These are phyloP conservation scores for Colletotrichum paranaense DNA, from an alignment of 2,329 filamentous ascomycete genomes.

Conservation along the genomic window DNA sequence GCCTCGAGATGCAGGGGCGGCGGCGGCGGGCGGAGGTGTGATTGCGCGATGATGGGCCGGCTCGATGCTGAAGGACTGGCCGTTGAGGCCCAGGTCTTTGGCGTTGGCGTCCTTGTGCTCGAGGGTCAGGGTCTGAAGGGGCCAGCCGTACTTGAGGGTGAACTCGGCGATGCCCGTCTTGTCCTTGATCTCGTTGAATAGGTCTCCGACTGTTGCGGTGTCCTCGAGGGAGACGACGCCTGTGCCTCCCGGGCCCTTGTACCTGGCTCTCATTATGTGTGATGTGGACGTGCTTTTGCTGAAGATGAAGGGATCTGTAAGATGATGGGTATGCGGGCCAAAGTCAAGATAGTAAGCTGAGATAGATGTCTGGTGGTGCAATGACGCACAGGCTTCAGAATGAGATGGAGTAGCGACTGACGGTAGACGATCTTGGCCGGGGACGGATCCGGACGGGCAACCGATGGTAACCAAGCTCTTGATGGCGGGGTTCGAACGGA, in stretches of 20 bases:
- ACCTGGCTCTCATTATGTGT: constrained; percentile 74
- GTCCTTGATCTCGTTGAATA: constrained; percentile 70
- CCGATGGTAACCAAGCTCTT: constrained; percentile 6
- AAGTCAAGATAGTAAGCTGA: not conserved
- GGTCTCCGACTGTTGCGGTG: constrained; percentile 71
- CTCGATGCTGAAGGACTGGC: constrained; percentile 63
- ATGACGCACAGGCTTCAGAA: not conserved
- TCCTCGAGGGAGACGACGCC: constrained; percentile 77
- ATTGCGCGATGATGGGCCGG: constrained; percentile 40
- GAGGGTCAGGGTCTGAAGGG: constrained; percentile 76
- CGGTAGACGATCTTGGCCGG: constrained; percentile 12
- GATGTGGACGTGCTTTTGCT: constrained; percentile 9
- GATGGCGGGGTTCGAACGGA: constrained; percentile 16
- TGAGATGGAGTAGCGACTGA: not conserved
- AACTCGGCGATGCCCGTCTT: constrained; percentile 75
- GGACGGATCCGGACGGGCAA: constrained; percentile 1
- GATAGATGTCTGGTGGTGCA: not conserved
- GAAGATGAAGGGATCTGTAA: not conserved
- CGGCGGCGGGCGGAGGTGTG: constrained; percentile 29
- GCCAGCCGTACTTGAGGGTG: constrained; percentile 86
- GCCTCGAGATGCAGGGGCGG: constrained; percentile 18
- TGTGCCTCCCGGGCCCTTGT: constrained; percentile 79
- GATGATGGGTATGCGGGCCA: not conserved
- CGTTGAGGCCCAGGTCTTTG: constrained; percentile 60
- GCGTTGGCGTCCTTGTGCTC: constrained; percentile 60